A percentile compares a stretch with the other conserved stretches of the same genome.
These are phyloP conservation scores for Massospora cicadina DNA, from an alignment of 371 early-diverging fungal species.

Conservation along the genomic window DNA sequence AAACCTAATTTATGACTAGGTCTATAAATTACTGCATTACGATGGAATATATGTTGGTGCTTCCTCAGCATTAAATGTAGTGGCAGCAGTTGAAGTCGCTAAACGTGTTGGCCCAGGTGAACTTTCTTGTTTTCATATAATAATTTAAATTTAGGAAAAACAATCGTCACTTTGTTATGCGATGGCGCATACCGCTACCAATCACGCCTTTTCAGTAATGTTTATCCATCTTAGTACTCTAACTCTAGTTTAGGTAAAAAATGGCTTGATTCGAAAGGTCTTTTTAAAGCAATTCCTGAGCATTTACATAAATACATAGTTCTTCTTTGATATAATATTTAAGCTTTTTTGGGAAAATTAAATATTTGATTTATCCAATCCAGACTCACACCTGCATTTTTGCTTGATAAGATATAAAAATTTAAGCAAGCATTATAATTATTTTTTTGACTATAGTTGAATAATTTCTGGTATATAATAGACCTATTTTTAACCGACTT, in stretches of 20 bases:
- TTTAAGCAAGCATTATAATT: no score
- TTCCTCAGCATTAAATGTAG: slow-evolving; percentile 78
- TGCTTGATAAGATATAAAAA: no score
- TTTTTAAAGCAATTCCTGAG: slow-evolving; percentile 56
- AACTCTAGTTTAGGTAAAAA: slow-evolving; percentile 21
- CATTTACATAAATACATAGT: slow-evolving; percentile 71
- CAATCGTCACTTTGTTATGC: slow-evolving; percentile 68
- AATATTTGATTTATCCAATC: no score
- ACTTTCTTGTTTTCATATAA: slow-evolving; percentile 3
- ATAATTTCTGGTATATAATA: no score
- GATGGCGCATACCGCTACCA: slow-evolving; percentile 90
- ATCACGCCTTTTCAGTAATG: slow-evolving; percentile 67
- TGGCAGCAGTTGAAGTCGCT: slow-evolving; percentile 84
- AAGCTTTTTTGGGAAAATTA: not conserved
- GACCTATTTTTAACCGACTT: no score
- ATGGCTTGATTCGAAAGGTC: slow-evolving; percentile 71
- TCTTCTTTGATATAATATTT: slow-evolving; percentile 25
- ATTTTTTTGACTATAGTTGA: no score
- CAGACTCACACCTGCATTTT: no score
- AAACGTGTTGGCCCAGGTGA: slow-evolving; percentile 62
- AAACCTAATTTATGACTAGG: slow-evolving; percentile 7
- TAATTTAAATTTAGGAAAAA: slow-evolving; percentile 24
- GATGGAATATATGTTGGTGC: slow-evolving; percentile 90
- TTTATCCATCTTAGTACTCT: slow-evolving; percentile 1
- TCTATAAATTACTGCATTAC: slow-evolving; percentile 73